A percentile compares a stretch with the other conserved stretches of the same genome.
These are phyloP conservation scores for Thalassiosira ordinaria DNA, from an alignment of 352 stramenopile species.

Conservation along the genomic window DNA sequence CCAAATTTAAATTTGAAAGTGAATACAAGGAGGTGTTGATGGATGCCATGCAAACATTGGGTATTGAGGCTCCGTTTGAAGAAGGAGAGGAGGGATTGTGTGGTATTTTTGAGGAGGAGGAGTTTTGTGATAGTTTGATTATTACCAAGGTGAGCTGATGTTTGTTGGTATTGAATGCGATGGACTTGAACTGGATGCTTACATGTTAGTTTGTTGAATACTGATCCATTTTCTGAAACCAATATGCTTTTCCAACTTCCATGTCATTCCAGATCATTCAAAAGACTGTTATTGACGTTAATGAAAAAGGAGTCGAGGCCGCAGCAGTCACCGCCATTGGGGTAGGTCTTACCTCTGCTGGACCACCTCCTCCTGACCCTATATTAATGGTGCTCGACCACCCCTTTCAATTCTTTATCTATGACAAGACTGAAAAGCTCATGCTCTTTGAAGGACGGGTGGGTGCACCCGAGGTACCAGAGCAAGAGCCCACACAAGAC, in stretches of 20 bases:
- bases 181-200: too few relatives aligned
- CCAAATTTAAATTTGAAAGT: slow-evolving; percentile 49
- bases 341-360: not conserved
- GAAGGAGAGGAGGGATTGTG: slow-evolving; percentile 26
- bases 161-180: too few relatives aligned
- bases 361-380: not conserved
- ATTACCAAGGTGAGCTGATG: slow-evolving; percentile 41
- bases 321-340: slow-evolving; percentile 33
- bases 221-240: too few relatives aligned
- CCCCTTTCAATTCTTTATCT: slow-evolving; percentile 51
- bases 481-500: slow-evolving; percentile 11
- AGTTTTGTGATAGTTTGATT: slow-evolving; percentile 1
- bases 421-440: slow-evolving; percentile 23
- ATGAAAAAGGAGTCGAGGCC: slow-evolving; percentile 43
- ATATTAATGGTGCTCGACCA: slow-evolving; percentile 29
- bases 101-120: slow-evolving; percentile 13
- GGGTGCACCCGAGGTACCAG: slow-evolving; percentile 16
- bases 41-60: slow-evolving; percentile 1
- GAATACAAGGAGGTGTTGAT: slow-evolving; percentile 30
- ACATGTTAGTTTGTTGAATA: too few relatives aligned
- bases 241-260: too few relatives aligned
- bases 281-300: slow-evolving; percentile 46
- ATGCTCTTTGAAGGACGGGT: slow-evolving; percentile 47
- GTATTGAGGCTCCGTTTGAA: slow-evolving; percentile 23
- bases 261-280: too few relatives aligned